These are phyloP conservation scores for Crithidia expoeki DNA, from an alignment of 208 protist genomes.

Conservation along the genomic window DNA sequence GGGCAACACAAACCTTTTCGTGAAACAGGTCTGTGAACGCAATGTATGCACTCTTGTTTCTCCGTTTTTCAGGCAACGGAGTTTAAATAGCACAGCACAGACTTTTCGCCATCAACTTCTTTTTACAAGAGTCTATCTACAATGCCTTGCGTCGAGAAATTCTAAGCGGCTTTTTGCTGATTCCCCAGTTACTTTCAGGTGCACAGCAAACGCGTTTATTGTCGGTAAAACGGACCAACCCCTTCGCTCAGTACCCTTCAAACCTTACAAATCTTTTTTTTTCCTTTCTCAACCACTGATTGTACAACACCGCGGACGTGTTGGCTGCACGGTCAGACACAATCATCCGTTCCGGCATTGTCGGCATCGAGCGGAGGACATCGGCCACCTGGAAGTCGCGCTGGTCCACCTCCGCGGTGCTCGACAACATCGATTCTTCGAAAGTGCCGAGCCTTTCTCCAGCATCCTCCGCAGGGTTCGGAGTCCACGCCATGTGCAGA, in stretches of 20 bases:
- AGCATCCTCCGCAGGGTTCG: background rate
- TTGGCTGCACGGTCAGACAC: slow-evolving; percentile 31
- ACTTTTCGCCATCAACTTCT: background rate
- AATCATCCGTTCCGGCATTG: slow-evolving; percentile 27
- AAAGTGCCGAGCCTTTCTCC: background rate
- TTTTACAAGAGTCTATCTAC: too few species aligned
- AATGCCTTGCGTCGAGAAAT: too few species aligned
- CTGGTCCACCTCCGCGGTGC: background rate
- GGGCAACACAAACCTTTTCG: too few species aligned
- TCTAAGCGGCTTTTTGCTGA: too few species aligned
- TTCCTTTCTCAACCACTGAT: slow-evolving; percentile 30
- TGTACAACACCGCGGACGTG: slow-evolving; percentile 37
- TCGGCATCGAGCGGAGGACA: slow-evolving; percentile 29
- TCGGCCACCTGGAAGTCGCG: slow-evolving; percentile 21
- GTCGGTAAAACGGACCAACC: too few species aligned
- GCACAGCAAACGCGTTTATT: too few species aligned
- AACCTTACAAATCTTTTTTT: slow-evolving; percentile 21
- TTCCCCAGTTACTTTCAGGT: too few species aligned
- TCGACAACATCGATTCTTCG: background rate
- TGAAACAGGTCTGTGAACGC: too few species aligned
- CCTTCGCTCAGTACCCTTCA: slow-evolving; percentile 11
- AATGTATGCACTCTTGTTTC: background rate
- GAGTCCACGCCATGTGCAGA: background rate
- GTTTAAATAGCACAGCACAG: background rate
- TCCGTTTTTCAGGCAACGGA: background rate